Evolutionary conservation across 306 rosid genomes (phyloP).

Genomic region (Acacia confusa): DNA sequence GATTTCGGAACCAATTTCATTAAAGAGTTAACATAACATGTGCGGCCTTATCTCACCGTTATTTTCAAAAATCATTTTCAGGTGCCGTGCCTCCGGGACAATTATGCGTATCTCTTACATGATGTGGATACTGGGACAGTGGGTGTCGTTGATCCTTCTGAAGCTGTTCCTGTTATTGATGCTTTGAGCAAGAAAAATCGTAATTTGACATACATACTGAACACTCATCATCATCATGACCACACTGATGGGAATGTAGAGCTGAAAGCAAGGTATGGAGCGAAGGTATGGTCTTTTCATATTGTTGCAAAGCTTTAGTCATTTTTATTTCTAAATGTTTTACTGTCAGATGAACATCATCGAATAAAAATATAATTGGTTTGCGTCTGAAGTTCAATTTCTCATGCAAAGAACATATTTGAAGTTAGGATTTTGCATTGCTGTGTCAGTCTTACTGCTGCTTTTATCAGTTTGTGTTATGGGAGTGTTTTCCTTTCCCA

Average conservation of each 20-base stretch:
- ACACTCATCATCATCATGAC: constrained; percentile 92
- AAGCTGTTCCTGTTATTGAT: constrained; percentile 79
- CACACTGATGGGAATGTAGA: constrained; percentile 92
- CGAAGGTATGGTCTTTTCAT: constrained; percentile 66
- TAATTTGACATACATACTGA: constrained; percentile 89
- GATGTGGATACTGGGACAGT: constrained; percentile 95
- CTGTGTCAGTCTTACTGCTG: background rate
- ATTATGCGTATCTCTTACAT: constrained; percentile 87
- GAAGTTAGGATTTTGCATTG: constrained; percentile 1
- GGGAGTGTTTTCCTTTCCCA: background rate
- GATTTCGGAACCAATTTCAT: background rate
- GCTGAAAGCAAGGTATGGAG: constrained; percentile 91
- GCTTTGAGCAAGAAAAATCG: constrained; percentile 75
- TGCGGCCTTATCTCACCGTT: background rate
- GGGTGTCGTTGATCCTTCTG: constrained; percentile 98
- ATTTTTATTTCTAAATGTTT: background rate
- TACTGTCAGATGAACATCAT: constrained; percentile 5
- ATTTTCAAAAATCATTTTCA: constrained; percentile 28
- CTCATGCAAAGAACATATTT: constrained; percentile 7
- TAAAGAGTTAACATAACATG: background rate
- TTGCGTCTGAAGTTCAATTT: constrained; percentile 7
- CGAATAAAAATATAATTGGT: background rate
- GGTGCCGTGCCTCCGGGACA: constrained; percentile 94
- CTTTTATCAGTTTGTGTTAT: background rate
- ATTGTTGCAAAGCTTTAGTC: background rate